Evolutionary conservation across 495 filamentous ascomycete genomes (phyloP), one percentile per base, ranked within the genome.

Genomic region (Saxophila tyrrhenica): DNA sequence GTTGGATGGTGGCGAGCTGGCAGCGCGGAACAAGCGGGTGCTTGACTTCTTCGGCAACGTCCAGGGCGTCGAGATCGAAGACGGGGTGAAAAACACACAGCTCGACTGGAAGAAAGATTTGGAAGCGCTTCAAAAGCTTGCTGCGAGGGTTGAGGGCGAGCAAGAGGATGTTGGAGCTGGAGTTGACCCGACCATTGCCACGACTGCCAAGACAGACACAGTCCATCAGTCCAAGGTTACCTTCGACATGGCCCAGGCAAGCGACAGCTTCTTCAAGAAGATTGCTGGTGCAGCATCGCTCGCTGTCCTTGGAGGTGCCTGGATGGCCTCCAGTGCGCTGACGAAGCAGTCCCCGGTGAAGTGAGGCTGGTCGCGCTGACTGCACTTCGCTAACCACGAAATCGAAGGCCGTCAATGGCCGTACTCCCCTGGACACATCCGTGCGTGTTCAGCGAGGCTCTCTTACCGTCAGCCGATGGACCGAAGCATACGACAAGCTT

Each of bases 21-120:
- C 76, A 21, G 85, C 78, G 1, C 78, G 89, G 23, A 76, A 84
- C 50, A 80, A 90, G 45, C 73, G 81, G 22, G 77, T 98, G 45
- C 94, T 94, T 59, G 92, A 98, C 68, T 98, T 98, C 71, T 98
- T 98, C 64, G 92, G 92, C 1, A 98, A 97, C 67, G 89, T 96
- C 5, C 92, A 97, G 66, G 92, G 89, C 57, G 89, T 98, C 15
- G 90, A 97, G 70, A 79, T 96, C 2, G 89, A 94, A 48, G 75
- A 69, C 21, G 52, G 56, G 1, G 5, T 15, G 21, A 7, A 41
- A 22, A 42, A 49, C 16, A 23, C 11, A 2, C 50, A 22, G 22
- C 42, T 39, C 13, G 68, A 69, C n/a, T 74, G 87, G 65, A 80
- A 83, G 59, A 83, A 92, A 64, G 89, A 95, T 59, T 67, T 94